Base-by-base conservation (phyloP, 352 stramenopile species). In the Thalassiosira exigua region DNA sequence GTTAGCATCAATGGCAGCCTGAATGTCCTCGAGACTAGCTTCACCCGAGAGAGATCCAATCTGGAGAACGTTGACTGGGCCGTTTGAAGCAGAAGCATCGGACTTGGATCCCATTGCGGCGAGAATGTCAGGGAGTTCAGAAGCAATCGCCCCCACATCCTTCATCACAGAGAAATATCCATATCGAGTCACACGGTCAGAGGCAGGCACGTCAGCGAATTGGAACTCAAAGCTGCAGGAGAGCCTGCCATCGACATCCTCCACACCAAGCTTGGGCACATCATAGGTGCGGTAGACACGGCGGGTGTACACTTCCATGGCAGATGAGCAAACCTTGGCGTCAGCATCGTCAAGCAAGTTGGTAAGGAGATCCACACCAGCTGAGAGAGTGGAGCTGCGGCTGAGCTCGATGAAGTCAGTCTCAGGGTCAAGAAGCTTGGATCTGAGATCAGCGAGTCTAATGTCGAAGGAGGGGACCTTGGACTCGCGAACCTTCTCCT, bases 231-330 rank as follows among this genome's bases (percentile, higher is more conserved):
- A 96, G 54, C 78, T 81, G 54, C 73, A 94, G 29, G 82, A 85
- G 27, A 92, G 74, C 12, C 76, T 81, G 36, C 87, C 88, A 65
- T 91, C 74, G 30, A 81, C 78, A 17, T 85, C 76, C 44, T 69
- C 69, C 12, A 90, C 86, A 33, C 54, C 72, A 4, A 97, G 41
- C 36, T 75, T 52, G 7, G 87, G 81, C 2, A 97, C 89, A 32
- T 87, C 77, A 82, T 97, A 93, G 24, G 92, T 92, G 41, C 92
- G 87, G 90, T 97, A 98, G 24, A 98, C 90, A 72, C 94, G 89
- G 30, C 93, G 84, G 46, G 96, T 87, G 81, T 97, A 97, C 29
- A 94, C 86, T 82, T 96, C 92, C 61, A 96, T 62, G 9, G 94
- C 94, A 53, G 82, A 74, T n/a, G 48, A 61, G 27, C 81, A 74